A percentile compares a stretch with the other conserved stretches of the same genome.
Evolutionary conservation across 2,329 filamentous ascomycete species (phyloP).

Genomic region (Thyridium curvatum): DNA sequence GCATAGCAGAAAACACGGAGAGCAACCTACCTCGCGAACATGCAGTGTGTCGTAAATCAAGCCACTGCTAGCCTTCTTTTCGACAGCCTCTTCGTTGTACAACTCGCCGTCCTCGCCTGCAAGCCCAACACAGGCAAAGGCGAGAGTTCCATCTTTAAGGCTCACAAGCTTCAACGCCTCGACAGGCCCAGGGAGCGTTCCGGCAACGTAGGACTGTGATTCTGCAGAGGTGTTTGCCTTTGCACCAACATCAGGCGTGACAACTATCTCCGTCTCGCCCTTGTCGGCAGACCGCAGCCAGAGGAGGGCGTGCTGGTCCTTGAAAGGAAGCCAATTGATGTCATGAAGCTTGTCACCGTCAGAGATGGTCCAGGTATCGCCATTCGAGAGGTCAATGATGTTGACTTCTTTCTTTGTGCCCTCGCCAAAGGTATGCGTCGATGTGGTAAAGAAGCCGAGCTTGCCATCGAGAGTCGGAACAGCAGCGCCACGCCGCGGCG

Average conservation of each 20-base stretch:
- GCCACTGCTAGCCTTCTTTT: conserved; percentile 17
- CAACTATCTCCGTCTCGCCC: conserved; percentile 12
- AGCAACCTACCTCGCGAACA: conserved; percentile 25
- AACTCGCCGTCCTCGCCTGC: conserved; percentile 22
- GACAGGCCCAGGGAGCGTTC: conserved; percentile 24
- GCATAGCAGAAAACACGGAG: no score
- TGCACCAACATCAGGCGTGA: no score
- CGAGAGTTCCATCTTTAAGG: conserved; percentile 24
- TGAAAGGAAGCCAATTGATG: conserved; percentile 27
- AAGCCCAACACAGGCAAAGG: conserved; percentile 26
- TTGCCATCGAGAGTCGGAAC: conserved; percentile 29
- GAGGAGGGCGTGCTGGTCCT: conserved; percentile 14
- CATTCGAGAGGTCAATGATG: conserved; percentile 23
- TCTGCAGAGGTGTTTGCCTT: no score
- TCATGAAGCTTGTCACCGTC: conserved; percentile 22
- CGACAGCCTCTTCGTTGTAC: conserved; percentile 20
- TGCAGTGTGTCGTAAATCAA: conserved; percentile 26
- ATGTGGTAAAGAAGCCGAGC: conserved; percentile 26
- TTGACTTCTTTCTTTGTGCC: conserved; percentile 24
- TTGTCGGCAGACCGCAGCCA: conserved; percentile 20
- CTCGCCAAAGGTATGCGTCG: conserved; percentile 23
- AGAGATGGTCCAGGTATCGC: conserved; percentile 16
- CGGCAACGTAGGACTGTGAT: conserved; percentile 16
- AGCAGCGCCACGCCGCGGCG: conserved; percentile 15
- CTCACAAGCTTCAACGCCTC: conserved; percentile 22